Evolutionary conservation across 495 filamentous ascomycete genomes (phyloP).

Genomic region (Aspergillus panamensis): DNA sequence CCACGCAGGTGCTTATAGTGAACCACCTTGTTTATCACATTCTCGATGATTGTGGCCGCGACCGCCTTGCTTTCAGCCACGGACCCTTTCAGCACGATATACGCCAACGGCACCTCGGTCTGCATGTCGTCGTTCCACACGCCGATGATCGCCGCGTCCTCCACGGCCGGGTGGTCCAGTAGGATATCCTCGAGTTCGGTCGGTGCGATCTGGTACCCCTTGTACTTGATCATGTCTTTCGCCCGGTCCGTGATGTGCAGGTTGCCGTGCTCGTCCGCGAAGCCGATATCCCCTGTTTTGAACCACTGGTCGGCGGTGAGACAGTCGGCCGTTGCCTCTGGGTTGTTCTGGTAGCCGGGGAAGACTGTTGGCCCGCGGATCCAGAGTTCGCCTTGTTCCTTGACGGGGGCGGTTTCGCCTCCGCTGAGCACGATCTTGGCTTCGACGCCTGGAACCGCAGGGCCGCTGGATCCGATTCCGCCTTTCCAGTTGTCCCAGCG

Average conservation of each 20-base stretch:
- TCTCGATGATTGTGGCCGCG: slow-evolving; percentile 52
- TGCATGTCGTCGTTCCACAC: slow-evolving; percentile 56
- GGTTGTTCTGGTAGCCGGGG: slow-evolving; percentile 55
- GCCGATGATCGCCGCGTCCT: slow-evolving; percentile 27
- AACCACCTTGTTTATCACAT: slow-evolving; percentile 50
- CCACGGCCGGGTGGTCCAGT: slow-evolving; percentile 24
- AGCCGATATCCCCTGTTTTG: slow-evolving; percentile 54
- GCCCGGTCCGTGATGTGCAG: slow-evolving; percentile 35
- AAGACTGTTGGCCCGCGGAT: slow-evolving; percentile 54
- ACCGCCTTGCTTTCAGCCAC: slow-evolving; percentile 32
- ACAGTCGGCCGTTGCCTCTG: slow-evolving; percentile 37
- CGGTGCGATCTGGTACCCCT: slow-evolving; percentile 35
- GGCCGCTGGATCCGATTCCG: slow-evolving; percentile 15
- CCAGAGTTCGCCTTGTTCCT: slow-evolving; percentile 46
- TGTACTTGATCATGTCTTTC: slow-evolving; percentile 41
- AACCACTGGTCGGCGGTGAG: slow-evolving; percentile 39
- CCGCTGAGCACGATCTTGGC: background rate
- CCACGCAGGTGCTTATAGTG: slow-evolving; percentile 68
- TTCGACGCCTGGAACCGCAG: slow-evolving; percentile 23
- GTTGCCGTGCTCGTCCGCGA: slow-evolving; percentile 37
- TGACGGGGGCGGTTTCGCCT: background rate
- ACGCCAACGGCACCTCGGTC: slow-evolving; percentile 74
- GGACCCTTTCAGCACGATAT: slow-evolving; percentile 52
- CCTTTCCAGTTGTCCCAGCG: slow-evolving; percentile 4
- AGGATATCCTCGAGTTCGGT: slow-evolving; percentile 32